Base-by-base conservation (phyloP, 306 rosid species). In the Medicago lupulina region DNA sequence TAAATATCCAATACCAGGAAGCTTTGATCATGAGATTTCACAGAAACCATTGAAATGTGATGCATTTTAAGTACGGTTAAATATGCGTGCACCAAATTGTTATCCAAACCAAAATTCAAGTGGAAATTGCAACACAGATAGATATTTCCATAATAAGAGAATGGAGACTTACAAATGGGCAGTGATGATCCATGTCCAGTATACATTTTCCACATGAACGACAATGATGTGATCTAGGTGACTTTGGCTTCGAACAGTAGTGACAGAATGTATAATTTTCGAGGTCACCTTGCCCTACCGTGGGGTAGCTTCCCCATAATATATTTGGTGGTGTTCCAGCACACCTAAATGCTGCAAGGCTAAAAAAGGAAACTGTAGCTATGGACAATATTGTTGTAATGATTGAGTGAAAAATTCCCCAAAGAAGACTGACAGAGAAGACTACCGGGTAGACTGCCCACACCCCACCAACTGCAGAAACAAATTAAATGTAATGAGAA, bases 131-230 rank as follows among this genome's bases (percentile, higher is more conserved):
- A 1, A 77, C 28, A 5, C 69, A 74, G 54, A 46, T 63, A 55
- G 50, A 63, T 68, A 76, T 66, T 70, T 71, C 39, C 6, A 28
- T 23, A 47, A 31, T 23, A 68, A 75, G 81, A 65, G 55, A 28
- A 79, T 38, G 28, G 74, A 72, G 59, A 89, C 97, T 90, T 86
- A 95, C 98, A 86, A 95, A 95, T 70, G 98, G 98, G 81, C 98
- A 95, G 78, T 95, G 97, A 83, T 95, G 98, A 91, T 95, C 98
- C 98, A 92, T 95, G 87, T 95, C 98, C 83, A 87, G 68, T 54
- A 92, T 80, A 68, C 98, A 95, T 83, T 79, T 86, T 80, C 87
- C 84, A 65, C 98, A 95, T 17, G 98, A 85, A 60, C 90, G 92
- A 54, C 98, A 95, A 81, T 95, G 98, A 85, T 95, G 98, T 74